Conservation (phyloP, 1,284 basidiomycete species). For the Erythrobasidium hasegawianum region DNA sequence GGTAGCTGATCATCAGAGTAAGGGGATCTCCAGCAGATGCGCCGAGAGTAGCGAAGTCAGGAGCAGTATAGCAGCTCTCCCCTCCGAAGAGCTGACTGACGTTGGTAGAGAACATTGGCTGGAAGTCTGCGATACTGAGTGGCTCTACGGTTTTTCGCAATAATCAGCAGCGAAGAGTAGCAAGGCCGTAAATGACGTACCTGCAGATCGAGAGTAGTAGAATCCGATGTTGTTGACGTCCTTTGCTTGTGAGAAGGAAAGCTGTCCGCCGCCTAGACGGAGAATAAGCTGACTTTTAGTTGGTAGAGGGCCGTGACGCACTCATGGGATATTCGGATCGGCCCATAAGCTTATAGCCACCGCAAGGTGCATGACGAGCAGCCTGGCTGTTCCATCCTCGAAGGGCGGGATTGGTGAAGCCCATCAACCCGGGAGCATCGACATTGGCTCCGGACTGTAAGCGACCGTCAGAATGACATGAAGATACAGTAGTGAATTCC, state of each 20-base stretch:
- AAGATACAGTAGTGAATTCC: too few species aligned
- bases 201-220: slow-evolving; percentile 23
- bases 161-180: too few species aligned
- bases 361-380: slow-evolving; percentile 4
- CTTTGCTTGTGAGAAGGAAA: slow-evolving; percentile 24
- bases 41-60: slow-evolving; percentile 14
- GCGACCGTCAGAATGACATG: background rate
- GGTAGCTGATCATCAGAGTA: slow-evolving; percentile 13
- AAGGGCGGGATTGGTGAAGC: slow-evolving; percentile 26
- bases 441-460: background rate
- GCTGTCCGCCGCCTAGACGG: slow-evolving; percentile 10
- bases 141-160: slow-evolving; percentile 14
- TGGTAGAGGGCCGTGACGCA: too few species aligned
- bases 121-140: slow-evolving; percentile 27
- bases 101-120: slow-evolving; percentile 6
- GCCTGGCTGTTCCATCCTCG: slow-evolving; percentile 10
- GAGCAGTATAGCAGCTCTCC: slow-evolving; percentile 12
- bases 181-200: background rate
- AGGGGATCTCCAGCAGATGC: slow-evolving; percentile 11
- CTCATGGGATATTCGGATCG: slow-evolving; percentile 23
- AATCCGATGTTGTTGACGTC: slow-evolving; percentile 31
- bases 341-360: slow-evolving; percentile 9
- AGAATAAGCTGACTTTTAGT: too few species aligned
- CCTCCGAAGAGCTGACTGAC: slow-evolving; percentile 18
- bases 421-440: slow-evolving; percentile 5